Conservation (phyloP, 2,329 filamentous ascomycete genomes). For the Teratosphaeria gauchensis region DNA sequence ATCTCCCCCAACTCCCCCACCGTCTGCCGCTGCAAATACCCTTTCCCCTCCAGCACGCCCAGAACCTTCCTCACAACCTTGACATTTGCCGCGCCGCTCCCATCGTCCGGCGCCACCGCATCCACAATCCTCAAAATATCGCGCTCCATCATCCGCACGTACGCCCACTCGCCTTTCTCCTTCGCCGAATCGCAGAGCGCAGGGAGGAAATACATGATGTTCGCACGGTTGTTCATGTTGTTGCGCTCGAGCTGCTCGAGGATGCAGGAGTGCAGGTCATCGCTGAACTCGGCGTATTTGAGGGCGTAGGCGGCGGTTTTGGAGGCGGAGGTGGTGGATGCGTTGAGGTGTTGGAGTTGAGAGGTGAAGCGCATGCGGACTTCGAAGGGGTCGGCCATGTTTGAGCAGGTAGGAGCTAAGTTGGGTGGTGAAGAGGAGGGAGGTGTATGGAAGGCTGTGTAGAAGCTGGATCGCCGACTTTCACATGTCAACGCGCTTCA, state of each 20-base stretch:
- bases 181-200: constrained; percentile 80
- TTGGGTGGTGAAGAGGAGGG: neutral
- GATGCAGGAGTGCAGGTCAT: constrained; percentile 95
- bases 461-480: neutral
- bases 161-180: constrained; percentile 40
- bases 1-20: constrained; percentile 74
- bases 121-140: constrained; percentile 89
- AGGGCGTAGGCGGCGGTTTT: constrained; percentile 93
- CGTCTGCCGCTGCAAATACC: constrained; percentile 63
- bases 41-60: constrained; percentile 47
- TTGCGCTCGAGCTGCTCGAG: constrained; percentile 88
- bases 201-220: constrained; percentile 99
- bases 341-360: constrained; percentile 82
- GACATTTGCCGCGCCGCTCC: constrained; percentile 83
- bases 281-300: constrained; percentile 87
- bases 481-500: neutral
- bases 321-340: constrained; percentile 76
- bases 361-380: constrained; percentile 94
- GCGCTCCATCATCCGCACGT: constrained; percentile 87
- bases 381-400: constrained; percentile 83
- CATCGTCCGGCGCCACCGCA: constrained; percentile 77
- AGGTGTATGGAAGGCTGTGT: neutral
- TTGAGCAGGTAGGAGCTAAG: neutral
- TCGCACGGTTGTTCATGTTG: constrained; percentile 92
- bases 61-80: constrained; percentile 69